Evolutionary conservation across 352 stramenopile genomes (phyloP).

Genomic region (Aphanomyces euteiches): DNA sequence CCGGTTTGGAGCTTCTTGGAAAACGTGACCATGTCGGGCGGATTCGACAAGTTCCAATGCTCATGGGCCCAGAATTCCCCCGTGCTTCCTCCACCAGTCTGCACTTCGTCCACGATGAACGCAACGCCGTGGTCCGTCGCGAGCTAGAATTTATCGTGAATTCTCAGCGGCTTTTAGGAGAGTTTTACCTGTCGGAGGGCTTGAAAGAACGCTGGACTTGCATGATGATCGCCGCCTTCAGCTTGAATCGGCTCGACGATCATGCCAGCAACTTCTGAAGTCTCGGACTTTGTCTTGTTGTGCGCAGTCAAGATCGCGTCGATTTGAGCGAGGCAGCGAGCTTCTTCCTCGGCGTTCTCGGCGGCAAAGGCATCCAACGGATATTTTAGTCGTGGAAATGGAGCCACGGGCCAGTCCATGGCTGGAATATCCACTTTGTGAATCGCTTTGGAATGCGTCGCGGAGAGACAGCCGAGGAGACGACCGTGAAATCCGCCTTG

Average conservation of each 20-base stretch:
- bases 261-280: conserved; percentile 63
- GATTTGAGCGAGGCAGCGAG: conserved; percentile 59
- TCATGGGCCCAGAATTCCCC: conserved; percentile 84
- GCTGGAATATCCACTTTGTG: conserved; percentile 84
- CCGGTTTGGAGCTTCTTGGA: conserved; percentile 84
- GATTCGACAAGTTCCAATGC: conserved; percentile 71
- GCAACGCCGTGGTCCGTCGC: conserved; percentile 56
- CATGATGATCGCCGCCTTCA: conserved; percentile 76
- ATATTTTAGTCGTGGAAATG: conserved; percentile 67
- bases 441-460: conserved; percentile 81
- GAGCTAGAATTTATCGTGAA: conserved; percentile 31
- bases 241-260: conserved; percentile 80
- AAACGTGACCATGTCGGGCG: conserved; percentile 79
- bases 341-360: conserved; percentile 65
- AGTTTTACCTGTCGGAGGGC: conserved; percentile 37
- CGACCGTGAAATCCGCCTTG: conserved; percentile 76
- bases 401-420: conserved; percentile 77
- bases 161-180: neutral
- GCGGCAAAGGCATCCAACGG: conserved; percentile 56
- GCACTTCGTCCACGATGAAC: conserved; percentile 84
- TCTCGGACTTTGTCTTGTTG: conserved; percentile 32
- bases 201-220: conserved; percentile 67
- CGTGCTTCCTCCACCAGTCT: conserved; percentile 75
- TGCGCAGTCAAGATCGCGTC: conserved; percentile 51
- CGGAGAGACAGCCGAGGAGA: conserved; percentile 72